Evolutionary conservation across 164 flowering plant genomes (phyloP), one percentile per base, ranked within the genome.

Genomic region (Vitis rupestris): DNA sequence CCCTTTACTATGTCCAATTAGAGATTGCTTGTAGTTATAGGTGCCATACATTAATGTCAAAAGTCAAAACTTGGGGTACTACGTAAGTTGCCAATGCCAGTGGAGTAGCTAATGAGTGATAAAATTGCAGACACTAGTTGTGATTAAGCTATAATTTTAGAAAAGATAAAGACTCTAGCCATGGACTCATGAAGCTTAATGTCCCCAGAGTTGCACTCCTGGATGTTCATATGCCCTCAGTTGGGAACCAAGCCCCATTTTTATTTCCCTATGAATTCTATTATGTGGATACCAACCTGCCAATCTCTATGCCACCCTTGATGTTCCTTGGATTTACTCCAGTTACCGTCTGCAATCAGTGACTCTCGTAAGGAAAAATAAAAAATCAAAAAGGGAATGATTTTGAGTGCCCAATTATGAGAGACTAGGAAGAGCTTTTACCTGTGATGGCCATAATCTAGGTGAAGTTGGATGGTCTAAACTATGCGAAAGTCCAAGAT

Each of bases 221-320:
- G 44, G 44, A 7, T 31, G 44, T 2, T 31, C 6, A 0, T 31
- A 3, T 31, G 44, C 44, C 6, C 44, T 31, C 0, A 31, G 44
- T 31, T 31, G 44, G 44, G 44, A 31, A 31, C 44, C 44, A 31
- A 7, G 44, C 44, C 44, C 44, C 60, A 57, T n/a, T 15, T 57
- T 16, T 17, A 4, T 13, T 0, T 15, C 60, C 50, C 37, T 37
- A 14, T 31, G 12, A 31, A 15, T 47, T 19, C 1, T 19, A 69
- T 5, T 3, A 19, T 23, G 16, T 15, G 65, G 4, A 17, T 66
- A 77, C 89, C 49, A 58, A 93, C 98, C 98, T 87, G 79, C 87
- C 89, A 81, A 80, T 86, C 74, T 86, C 95, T 54, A 80, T 17
- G 66, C 89, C 88, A 70, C 85, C 81, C 77, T 78, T 85, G 10